Conservation (phyloP, 2,329 filamentous ascomycete genomes). For the Fusarium scirpi region DNA sequence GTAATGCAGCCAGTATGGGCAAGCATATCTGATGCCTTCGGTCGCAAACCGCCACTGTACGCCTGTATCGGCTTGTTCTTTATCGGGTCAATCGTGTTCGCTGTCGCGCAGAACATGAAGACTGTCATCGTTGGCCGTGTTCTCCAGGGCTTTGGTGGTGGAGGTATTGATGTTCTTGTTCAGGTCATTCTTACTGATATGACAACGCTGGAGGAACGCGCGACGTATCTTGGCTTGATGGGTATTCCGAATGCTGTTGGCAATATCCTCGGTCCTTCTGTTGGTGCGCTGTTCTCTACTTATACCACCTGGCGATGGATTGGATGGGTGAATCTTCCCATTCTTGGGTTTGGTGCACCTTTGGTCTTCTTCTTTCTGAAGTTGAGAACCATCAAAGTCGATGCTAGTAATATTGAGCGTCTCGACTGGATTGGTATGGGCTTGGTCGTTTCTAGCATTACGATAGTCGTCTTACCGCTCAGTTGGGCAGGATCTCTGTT, state of each 20-base stretch:
- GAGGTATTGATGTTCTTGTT: conserved; percentile 18
- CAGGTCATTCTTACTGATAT: conserved; percentile 21
- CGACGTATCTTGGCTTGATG: conserved; percentile 12
- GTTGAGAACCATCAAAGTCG: background rate
- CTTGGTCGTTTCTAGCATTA: conserved; percentile 13
- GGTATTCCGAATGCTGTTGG: conserved; percentile 16
- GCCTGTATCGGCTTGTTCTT: conserved; percentile 14
- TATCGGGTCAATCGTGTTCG: conserved; percentile 9
- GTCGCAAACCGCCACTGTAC: conserved; percentile 17
- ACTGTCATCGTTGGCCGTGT: conserved; percentile 14
- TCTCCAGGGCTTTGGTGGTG: conserved; percentile 18
- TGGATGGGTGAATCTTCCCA: conserved; percentile 16
- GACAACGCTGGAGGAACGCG: conserved; percentile 12
- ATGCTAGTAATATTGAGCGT: conserved; percentile 8
- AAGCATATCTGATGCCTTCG: conserved; percentile 22
- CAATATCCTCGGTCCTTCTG: conserved; percentile 12
- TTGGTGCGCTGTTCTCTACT: conserved; percentile 2
- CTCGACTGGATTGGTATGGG: conserved; percentile 25
- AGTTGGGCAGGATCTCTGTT: conserved; percentile 26
- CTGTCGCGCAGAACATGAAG: conserved; percentile 18
- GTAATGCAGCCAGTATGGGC: conserved; percentile 27
- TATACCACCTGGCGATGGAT: conserved; percentile 26
- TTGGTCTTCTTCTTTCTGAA: conserved; percentile 24
- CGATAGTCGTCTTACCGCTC: conserved; percentile 11
- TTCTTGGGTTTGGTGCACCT: conserved; percentile 13